A percentile compares a stretch with the other conserved stretches of the same genome.
Conservation (phyloP, 306 rosid species). For the Trifolium repens region DNA sequence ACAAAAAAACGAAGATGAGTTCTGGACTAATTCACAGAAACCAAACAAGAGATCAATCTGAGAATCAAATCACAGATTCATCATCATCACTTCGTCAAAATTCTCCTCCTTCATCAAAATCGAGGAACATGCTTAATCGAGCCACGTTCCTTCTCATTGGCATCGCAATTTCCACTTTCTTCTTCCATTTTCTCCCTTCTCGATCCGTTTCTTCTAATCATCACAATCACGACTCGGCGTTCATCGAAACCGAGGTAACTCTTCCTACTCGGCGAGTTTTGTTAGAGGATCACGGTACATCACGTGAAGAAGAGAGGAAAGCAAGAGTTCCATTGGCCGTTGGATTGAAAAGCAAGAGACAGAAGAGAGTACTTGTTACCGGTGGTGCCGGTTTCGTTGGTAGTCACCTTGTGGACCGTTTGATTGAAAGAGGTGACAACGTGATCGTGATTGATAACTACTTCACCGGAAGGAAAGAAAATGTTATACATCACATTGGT, state of each 20-base stretch:
- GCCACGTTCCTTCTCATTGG: conserved; percentile 44
- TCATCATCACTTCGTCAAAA: neutral
- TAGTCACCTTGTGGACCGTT: conserved; percentile 90
- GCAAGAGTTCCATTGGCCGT: conserved; percentile 52
- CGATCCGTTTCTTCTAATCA: neutral
- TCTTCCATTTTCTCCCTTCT: conserved; percentile 49
- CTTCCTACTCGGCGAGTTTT: conserved; percentile 57
- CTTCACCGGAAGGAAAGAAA: conserved; percentile 86
- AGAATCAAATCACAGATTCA: neutral
- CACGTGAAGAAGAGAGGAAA: conserved; percentile 17
- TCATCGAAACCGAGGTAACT: conserved; percentile 24
- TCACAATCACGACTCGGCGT: neutral
- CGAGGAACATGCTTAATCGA: conserved; percentile 15
- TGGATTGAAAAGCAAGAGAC: conserved; percentile 47
- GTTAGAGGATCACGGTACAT: conserved; percentile 39
- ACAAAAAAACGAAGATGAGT: neutral
- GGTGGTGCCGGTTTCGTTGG: conserved; percentile 99
- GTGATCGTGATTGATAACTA: conserved; percentile 86
- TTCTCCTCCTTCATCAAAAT: neutral
- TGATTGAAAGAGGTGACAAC: conserved; percentile 78
- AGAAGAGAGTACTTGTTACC: conserved; percentile 69
- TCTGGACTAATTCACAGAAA: conserved; percentile 56
- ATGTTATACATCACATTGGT: conserved; percentile 72
- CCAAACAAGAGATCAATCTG: conserved; percentile 35
- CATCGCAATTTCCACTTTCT: conserved; percentile 37